Evolutionary conservation across 108 stramenopile genomes (phyloP), one percentile per base, ranked within the genome.

Genomic region (Conticribra weissflogii): DNA sequence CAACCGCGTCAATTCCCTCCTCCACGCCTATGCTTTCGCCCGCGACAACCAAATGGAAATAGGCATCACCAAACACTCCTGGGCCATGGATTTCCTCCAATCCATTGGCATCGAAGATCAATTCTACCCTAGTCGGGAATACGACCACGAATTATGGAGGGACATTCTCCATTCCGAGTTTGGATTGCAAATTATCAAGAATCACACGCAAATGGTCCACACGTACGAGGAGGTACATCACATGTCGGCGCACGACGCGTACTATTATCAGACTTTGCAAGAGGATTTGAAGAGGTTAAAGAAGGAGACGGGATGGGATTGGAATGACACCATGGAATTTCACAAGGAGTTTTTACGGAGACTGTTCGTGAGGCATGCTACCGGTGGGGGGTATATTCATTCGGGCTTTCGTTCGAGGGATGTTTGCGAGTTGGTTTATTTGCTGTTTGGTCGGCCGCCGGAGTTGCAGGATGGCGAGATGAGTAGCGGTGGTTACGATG

Each of bases 11-110:
- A 59, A 66, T 33, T 49, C 65, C 12, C 29, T 74, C 8, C 28
- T 74, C 0, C 74, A 74, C 27, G 74, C 74, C 19, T 74, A 60
- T 36, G 59, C 60, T 49, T 74, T 59, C 44, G 74, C 74, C 31
- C 65, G 74, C 27, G 63, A 74, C 19, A 27, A 74, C 49, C 48
- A 66, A 19, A 59, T 66, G 25, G 56, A 74, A 2, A 27, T 74
- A 28, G 74, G 74, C 19, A 47, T 59, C 3, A 59, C 65, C 16
- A 58, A 65, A 21, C 63, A 74, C 19, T 59, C 65, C 15, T 74
- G 74, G 74, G 65, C 64, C 21, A 66, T 74, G 51, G 49, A 67
- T 9, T 32, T 53, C 2, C 48, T 74, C 21, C 58, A 59, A 23
- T 24, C 55, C 36, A 53, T 74, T 36, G 56, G 52, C 36, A 56